Evolutionary conservation across 1,139 yeast genomes (phyloP).

Genomic region (Debaryomyces udenii): DNA sequence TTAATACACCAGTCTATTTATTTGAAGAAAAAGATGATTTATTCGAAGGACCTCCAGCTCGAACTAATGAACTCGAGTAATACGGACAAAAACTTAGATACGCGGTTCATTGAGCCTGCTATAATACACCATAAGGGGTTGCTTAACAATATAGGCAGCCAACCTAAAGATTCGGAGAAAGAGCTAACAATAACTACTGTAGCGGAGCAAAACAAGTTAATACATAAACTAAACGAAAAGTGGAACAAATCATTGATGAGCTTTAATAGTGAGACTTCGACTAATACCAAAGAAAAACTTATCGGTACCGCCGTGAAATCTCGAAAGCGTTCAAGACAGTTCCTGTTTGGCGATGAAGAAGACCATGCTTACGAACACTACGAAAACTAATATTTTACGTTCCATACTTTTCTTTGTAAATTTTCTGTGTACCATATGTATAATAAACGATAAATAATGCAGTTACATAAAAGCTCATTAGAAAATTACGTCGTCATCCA

Average conservation of each 20-base stretch:
- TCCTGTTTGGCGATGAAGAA: slow-evolving; percentile 26
- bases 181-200: slow-evolving; percentile 20
- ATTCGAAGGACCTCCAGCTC: slow-evolving; percentile 43
- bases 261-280: background rate
- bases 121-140: background rate
- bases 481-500: slow-evolving; percentile 44
- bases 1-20: slow-evolving; percentile 27
- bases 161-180: slow-evolving; percentile 6
- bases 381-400: slow-evolving; percentile 4
- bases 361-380: slow-evolving; percentile 17
- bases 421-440: slow-evolving; percentile 9
- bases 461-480: slow-evolving; percentile 13
- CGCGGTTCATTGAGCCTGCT: slow-evolving; percentile 10
- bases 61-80: slow-evolving; percentile 27
- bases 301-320: slow-evolving; percentile 4
- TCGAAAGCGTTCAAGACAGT: slow-evolving; percentile 25
- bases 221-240: slow-evolving; percentile 17
- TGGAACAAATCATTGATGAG: slow-evolving; percentile 15
- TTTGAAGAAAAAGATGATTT: slow-evolving; percentile 34
- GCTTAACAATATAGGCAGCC: background rate
- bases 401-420: slow-evolving; percentile 3
- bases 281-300: background rate
- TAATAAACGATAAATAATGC: slow-evolving; percentile 9
- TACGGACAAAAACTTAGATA: slow-evolving; percentile 12
- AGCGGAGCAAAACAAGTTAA: slow-evolving; percentile 37